These are phyloP conservation scores for Rhizopus delemar DNA, from an alignment of 371 early-diverging fungal species.

Conservation along the genomic window DNA sequence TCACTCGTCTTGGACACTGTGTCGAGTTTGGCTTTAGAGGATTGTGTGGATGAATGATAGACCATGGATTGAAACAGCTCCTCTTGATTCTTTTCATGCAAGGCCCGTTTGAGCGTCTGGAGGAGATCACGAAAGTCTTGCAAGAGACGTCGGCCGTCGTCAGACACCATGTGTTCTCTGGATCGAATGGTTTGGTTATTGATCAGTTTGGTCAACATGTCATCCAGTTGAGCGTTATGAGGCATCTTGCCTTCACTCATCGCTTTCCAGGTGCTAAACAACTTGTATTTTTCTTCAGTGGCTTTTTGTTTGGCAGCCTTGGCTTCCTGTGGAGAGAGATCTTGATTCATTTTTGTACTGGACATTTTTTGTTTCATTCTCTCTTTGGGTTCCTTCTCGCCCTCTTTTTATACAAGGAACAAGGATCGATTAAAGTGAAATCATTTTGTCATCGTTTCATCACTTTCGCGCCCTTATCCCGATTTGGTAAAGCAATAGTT, in stretches of 20 bases:
- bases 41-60: conserved; percentile 38
- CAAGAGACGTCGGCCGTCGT: conserved; percentile 50
- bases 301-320: conserved; percentile 24
- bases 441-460: no score
- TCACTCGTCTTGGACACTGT: background rate
- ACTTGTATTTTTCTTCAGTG: conserved; percentile 41
- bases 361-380: background rate
- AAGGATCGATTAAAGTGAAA: no score
- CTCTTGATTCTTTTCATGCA: conserved; percentile 58
- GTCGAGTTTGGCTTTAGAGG: background rate
- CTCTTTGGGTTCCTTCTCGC: background rate
- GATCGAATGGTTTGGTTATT: conserved; percentile 42
- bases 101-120: conserved; percentile 39
- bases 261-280: conserved; percentile 52
- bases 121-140: conserved; percentile 51
- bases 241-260: conserved; percentile 62
- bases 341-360: background rate
- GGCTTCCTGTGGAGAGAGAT: conserved; percentile 10
- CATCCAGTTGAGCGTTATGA: conserved; percentile 57
- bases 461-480: no score
- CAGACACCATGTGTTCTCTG: conserved; percentile 49
- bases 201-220: conserved; percentile 45
- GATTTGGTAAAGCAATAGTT: no score
- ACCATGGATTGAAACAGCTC: conserved; percentile 64
- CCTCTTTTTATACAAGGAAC: background rate